Evolutionary conservation across 2,329 filamentous ascomycete genomes (phyloP), one percentile per base, ranked within the genome.

Genomic region (Alternaria triticimaculans): DNA sequence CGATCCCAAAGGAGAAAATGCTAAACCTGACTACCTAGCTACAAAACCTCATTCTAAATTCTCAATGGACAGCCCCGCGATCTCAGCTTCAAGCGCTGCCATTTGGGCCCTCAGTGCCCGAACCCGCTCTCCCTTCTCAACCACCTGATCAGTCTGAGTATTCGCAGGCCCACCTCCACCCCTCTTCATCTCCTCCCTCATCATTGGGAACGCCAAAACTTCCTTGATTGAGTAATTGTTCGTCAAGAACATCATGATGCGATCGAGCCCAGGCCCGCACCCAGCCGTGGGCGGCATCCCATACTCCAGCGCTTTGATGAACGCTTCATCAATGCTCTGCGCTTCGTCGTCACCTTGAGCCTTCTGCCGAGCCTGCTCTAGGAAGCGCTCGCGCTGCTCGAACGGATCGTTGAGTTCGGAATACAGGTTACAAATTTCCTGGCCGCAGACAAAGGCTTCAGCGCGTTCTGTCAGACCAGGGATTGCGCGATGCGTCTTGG

Each of bases 371-470:
- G 94, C 95, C 83, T 99, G 96, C 88, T 98, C 95, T 81, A 97
- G 93, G 48, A 79, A 79, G 96, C 74, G 65, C 57, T 72, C 84
- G 65, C 96, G 89, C 85, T 99, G 96, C 81, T 97, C 94, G 75
- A 97, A 95, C 60, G 95, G 94, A 76, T 97, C 93, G 86, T 97
- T 96, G 87, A 99, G 90, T 88, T 99, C 96, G 43, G 95, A 98
- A 84, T 97, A 96, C 6, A 94, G 94, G 78, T 99, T 98, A 76
- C 91, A 91, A 72, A 98, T 97, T 80, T 98, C 95, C 88, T 96
- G 96, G 87, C 94, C 96, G 86, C 91, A 94, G 51, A 97, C 96
- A 72, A 99, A 99, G 10, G 93, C 94, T 83, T 99, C 96, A 81
- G 98, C 98, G 60, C 96, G 92, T 85, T 99, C 96, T 80, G 94